phyloP scores from a whole-genome alignment of 148 eudicot genomes.

The Drosera capensis region DNA sequence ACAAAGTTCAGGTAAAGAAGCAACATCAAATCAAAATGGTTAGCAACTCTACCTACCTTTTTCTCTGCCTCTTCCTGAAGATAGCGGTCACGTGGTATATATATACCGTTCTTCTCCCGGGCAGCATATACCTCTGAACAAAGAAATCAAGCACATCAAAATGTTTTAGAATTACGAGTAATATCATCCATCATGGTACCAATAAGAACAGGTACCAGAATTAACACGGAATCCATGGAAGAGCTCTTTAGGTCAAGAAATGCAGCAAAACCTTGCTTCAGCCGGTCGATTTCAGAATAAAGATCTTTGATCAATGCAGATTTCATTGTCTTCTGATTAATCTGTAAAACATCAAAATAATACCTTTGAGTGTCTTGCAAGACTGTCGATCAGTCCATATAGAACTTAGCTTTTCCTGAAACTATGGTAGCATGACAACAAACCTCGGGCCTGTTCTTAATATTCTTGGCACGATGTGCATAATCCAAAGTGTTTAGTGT shows the following conservation, averaged over 20 bases:
- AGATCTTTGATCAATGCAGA: slow-evolving; percentile 22
- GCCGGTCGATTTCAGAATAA: slow-evolving; percentile 18
- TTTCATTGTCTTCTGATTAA: slow-evolving; percentile 28
- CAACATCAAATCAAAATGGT: background rate
- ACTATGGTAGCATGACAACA: background rate
- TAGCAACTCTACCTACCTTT: slow-evolving; percentile 11
- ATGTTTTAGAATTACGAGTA: background rate
- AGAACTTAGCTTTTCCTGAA: background rate
- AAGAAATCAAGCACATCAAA: background rate
- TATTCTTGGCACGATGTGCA: slow-evolving; percentile 30
- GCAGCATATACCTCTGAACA: slow-evolving; percentile 37
- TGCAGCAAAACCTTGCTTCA: slow-evolving; percentile 7
- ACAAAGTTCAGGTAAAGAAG: background rate
- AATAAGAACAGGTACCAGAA: background rate
- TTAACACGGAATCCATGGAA: background rate
- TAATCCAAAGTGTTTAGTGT: slow-evolving; percentile 38
- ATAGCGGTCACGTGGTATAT: slow-evolving; percentile 17
- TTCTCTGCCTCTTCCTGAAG: slow-evolving; percentile 16
- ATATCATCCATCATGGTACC: background rate
- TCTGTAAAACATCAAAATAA: slow-evolving; percentile 7
- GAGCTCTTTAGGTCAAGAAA: background rate
- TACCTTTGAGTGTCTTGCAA: background rate
- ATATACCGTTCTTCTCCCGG: slow-evolving; percentile 29
- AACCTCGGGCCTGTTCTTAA: slow-evolving; percentile 38
- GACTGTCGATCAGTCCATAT: background rate